phyloP scores from a whole-genome alignment of 1,284 basidiomycete species.

The Tremellales sp. region DNA sequence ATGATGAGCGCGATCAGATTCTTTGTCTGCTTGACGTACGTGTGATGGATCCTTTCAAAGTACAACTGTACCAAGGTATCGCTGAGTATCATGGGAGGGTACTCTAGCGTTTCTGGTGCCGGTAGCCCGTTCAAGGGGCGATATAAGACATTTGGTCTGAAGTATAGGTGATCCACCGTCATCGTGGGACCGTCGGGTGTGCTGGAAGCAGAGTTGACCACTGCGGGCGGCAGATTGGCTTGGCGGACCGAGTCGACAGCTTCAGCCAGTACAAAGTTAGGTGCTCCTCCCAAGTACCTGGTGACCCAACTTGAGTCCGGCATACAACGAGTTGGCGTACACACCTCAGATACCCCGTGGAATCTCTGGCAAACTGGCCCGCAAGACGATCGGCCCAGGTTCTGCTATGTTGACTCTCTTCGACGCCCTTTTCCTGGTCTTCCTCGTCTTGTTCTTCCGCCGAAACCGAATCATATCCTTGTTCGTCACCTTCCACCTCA shows the following conservation, averaged over 20 bases:
- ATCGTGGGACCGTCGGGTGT: too few species aligned
- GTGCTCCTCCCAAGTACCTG: slow-evolving; percentile 10
- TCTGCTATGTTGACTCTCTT: too few species aligned
- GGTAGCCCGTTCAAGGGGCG: slow-evolving; percentile 6
- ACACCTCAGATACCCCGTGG: slow-evolving; percentile 8
- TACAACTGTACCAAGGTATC: slow-evolving; percentile 12
- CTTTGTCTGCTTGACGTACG: slow-evolving; percentile 2
- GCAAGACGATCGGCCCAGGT: slow-evolving; percentile 12
- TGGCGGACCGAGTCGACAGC: slow-evolving; percentile 11
- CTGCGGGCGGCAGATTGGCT: neutral
- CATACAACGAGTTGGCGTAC: neutral
- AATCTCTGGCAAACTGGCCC: slow-evolving; percentile 11
- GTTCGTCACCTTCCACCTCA: too few species aligned
- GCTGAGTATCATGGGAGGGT: slow-evolving; percentile 10
- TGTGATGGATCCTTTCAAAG: slow-evolving; percentile 11
- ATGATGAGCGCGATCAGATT: neutral
- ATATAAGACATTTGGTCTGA: slow-evolving; percentile 11
- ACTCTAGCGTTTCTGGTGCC: slow-evolving; percentile 6
- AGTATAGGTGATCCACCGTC: slow-evolving; percentile 14
- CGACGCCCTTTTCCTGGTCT: too few species aligned
- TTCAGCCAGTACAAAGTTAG: slow-evolving; percentile 12
- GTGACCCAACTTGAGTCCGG: too few species aligned
- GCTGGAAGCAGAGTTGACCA: neutral
- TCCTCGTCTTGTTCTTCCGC: too few species aligned
- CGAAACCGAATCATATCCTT: too few species aligned